Percentiles rank a stretch among this genome's conserved stretches.
These are phyloP conservation scores for Colletotrichum sp. DNA, from an alignment of 2,329 filamentous ascomycete species.

Conservation along the genomic window DNA sequence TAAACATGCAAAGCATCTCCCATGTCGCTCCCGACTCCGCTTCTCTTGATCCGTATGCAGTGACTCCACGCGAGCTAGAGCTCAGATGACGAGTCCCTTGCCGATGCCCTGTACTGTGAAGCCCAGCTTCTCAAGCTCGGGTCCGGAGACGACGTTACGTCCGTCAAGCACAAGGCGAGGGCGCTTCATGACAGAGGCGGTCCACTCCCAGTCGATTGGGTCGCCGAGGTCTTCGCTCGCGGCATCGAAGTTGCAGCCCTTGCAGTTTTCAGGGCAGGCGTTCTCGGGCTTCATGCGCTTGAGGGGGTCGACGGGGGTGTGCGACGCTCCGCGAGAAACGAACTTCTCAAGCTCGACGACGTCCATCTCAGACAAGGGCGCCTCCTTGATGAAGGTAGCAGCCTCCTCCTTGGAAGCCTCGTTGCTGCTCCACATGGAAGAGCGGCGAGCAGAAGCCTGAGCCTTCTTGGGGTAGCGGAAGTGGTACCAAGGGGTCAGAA, in stretches of 20 bases:
- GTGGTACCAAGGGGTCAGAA: slow-evolving; percentile 59
- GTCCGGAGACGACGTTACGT: slow-evolving; percentile 21
- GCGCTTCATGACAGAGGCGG: slow-evolving; percentile 23
- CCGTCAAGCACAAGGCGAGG: slow-evolving; percentile 24
- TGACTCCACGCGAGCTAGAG: neutral
- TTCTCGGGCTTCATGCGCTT: slow-evolving; percentile 40
- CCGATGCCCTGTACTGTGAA: slow-evolving; percentile 44
- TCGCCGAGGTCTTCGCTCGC: slow-evolving; percentile 37
- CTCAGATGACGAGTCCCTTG: slow-evolving; percentile 48
- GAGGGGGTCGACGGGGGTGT: slow-evolving; percentile 51
- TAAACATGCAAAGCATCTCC: neutral
- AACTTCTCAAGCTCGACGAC: slow-evolving; percentile 30
- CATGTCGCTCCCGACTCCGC: neutral
- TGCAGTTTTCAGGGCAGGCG: slow-evolving; percentile 53
- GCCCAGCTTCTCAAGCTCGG: slow-evolving; percentile 34
- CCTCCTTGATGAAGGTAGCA: slow-evolving; percentile 18
- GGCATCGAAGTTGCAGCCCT: slow-evolving; percentile 43
- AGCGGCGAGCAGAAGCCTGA: slow-evolving; percentile 17
- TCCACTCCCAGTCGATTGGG: slow-evolving; percentile 57
- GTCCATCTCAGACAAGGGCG: slow-evolving; percentile 30
- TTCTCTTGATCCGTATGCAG: neutral
- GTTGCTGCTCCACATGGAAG: slow-evolving; percentile 14
- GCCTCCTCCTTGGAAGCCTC: slow-evolving; percentile 15
- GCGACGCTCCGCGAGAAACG: slow-evolving; percentile 28
- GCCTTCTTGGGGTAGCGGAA: slow-evolving; percentile 42